Base-by-base conservation (phyloP, 202 grass and related monocot genomes). In the Dendrocalamus latiflorus region DNA sequence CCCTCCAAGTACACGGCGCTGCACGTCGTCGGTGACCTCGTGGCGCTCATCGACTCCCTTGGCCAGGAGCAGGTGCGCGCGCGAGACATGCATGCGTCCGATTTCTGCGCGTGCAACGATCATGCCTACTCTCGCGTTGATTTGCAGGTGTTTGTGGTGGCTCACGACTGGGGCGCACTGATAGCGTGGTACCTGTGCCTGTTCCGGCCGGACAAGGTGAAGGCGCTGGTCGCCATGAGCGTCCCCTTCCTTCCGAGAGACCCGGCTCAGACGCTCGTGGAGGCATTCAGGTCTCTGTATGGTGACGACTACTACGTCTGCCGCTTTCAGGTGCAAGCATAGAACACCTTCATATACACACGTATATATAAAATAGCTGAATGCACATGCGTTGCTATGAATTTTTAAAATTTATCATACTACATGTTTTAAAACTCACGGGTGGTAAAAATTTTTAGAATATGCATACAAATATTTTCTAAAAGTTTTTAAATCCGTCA, bases 121-220 rank as follows among this genome's bases (percentile, higher is more conserved):
- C 12, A 48, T 48, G 45, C 11, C 45, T 48, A 48, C 45, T 13
- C 3, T 13, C 9, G 12, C 13, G 45, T 48, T 15, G 45, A 48
- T 48, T 15, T 16, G 57, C 42, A 51, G 68, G 90, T 92, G 41
- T 89, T 90, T 37, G 88, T 93, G 41, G 87, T 62, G 11, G 91
- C 80, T 24, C 91, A 93, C 79, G 84, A 93, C 75, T 93, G 87
- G 91, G 91, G 91, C 54, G 87, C 91, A 21, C 13, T 87, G 60
- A 58, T 56, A 1, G 87, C 91, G 2, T 93, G 91, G 91, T 47
- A 77, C 18, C 41, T 90, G 10, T 93, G 91, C 84, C 64, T 59
- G 77, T 85, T 85, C 74, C 75, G 87, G 6, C 81, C 84, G 0
- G 91, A 93, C 80, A 57, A 45, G 70, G 87, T 90, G 42, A 81